Evolutionary conservation across 2,329 filamentous ascomycete genomes (phyloP), one percentile per base, ranked within the genome.

Genomic region (Sclerotinia spermophila): DNA sequence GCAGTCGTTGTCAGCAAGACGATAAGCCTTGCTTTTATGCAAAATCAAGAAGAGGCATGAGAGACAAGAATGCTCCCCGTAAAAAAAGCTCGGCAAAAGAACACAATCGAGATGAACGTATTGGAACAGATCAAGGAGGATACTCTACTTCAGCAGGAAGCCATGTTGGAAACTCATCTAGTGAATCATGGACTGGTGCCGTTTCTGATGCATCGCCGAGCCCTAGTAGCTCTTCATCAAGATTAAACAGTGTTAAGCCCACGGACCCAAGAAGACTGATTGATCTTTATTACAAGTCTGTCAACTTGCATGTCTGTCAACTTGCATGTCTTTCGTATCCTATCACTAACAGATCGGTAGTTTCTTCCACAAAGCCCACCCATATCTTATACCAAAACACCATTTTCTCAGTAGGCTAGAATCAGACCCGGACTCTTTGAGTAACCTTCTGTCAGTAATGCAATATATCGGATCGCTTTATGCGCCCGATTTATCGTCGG

Each of bases 11-110:
- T 73, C 75, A 76, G 51, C 75, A 77, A 30, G 80, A 81, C 59
- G 80, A 80, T 38, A 83, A 83, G 71, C 78, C 82, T 40, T 86
- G 84, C 70, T 81, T 80, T 71, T 86, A 85, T 76, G 80, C 82
- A 30, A 82, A 82, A 72, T 86, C 84, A 19, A 80, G 84, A 48
- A 79, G 84, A 74, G 84, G 84, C 19, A 82, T 77, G 75, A 72
- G 75, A 67, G 75, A 77, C 45, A 72, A 72, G 60, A 76, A 71
- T 68, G 71, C 73, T 11, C 70, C 73, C 44, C 69, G 71, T 42
- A 77, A 75, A 51, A 72, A 69, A 59, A 61, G 55, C 21, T 72
- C 73, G 5, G 48, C 70, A 38, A 71, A 70, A 65, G 69, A 72
- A 56, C 70, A 66, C 53, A 62, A 35, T 33, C 69, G 56, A 44